Evolutionary conservation across 2,329 filamentous ascomycete genomes (phyloP).

Genomic region (Trichoderma polysporum): DNA sequence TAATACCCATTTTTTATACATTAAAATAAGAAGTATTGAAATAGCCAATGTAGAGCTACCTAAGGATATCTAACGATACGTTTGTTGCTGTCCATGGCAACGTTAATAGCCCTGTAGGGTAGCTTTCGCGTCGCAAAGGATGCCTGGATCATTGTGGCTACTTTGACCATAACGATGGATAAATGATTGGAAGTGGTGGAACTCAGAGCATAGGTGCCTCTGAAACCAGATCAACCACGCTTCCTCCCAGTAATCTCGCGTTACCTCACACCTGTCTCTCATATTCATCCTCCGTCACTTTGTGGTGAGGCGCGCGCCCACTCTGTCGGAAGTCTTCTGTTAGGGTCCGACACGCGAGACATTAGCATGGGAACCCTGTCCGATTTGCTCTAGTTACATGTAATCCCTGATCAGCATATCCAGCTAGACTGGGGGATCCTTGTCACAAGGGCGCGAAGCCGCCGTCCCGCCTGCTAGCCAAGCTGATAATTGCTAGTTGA

Average conservation of each 20-base stretch:
- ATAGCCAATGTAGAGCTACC: rapidly evolving
- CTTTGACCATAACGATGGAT: neutral
- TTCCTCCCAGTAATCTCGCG: neutral
- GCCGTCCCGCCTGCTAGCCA: neutral
- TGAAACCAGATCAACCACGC: neutral
- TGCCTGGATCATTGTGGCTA: neutral
- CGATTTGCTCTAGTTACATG: neutral
- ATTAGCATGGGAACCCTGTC: neutral
- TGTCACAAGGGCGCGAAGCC: neutral
- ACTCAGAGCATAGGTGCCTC: neutral
- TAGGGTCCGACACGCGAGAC: neutral
- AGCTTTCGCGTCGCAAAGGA: neutral
- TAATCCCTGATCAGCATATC: neutral
- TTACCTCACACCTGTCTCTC: neutral
- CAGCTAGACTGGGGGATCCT: neutral
- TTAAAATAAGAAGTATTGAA: too few relatives aligned
- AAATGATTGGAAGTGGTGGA: neutral
- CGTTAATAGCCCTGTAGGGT: neutral
- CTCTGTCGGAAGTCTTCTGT: neutral
- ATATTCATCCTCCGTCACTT: neutral
- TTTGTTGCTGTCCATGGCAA: neutral
- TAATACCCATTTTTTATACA: neutral
- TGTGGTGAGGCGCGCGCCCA: neutral
- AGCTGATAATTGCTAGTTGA: neutral
- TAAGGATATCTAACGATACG: too few relatives aligned